Evolutionary conservation across 1,284 basidiomycete genomes (phyloP), one percentile per base, ranked within the genome.

Genomic region (Moniliophthora roreri): DNA sequence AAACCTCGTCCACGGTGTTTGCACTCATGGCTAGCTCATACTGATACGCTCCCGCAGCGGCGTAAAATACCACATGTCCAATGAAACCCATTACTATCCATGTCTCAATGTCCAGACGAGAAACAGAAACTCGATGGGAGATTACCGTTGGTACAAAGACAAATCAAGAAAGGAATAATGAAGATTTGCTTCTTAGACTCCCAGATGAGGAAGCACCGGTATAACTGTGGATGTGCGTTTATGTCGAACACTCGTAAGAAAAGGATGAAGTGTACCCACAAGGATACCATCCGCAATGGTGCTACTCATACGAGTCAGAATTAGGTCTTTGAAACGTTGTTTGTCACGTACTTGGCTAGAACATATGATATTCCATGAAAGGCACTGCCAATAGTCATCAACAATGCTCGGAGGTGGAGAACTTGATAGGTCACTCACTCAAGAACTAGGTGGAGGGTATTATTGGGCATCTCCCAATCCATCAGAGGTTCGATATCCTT

Each of bases 231-330:
- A 32, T 6, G 11, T 32, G 6, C 6, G 28, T 6, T 11, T 6
- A 11, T 32, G 11, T 32, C 28, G 11, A 11, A 11, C 11, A 32
- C n/a, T 32, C 28, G 11, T 32, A 32, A 6, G 11, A 32, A 11
- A 11, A 6, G 28, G 6, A 32, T 6, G 11, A 32, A 32, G 7
- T 32, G 28, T 11, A 32, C 49, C 34, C 20, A 50, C 49, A 34
- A 50, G 21, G 13, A 50, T 24, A 20, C 21, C 39, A 21, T 50
- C 49, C 15, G 49, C 49, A 34, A 50, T 24, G 23, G 15, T 20
- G 18, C 49, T 50, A 32, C n/a, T n/a, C n/a, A 16, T 28, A 16
- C 28, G 11, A 32, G 7, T 32, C 11, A 32, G 11, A 32, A 11
- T 32, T 11, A 32, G 28, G 28, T 6, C 11, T 6, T 6, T 32